Evolutionary conservation across 768 basidiomycete genomes (phyloP).

Genomic region (Rhodotorula graminis): DNA sequence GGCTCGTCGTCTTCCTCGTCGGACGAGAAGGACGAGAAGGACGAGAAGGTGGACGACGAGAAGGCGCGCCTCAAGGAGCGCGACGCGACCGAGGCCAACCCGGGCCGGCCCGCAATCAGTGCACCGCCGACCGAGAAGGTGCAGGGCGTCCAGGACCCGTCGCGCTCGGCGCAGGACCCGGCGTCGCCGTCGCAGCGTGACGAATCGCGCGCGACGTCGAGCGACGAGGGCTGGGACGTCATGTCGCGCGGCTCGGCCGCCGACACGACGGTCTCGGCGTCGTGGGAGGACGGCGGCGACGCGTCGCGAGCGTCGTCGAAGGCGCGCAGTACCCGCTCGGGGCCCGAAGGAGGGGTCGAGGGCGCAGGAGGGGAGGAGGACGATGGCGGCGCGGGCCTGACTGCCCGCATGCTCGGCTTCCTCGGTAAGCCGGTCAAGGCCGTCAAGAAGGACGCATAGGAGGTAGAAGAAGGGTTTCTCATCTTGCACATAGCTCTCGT

Average conservation of each 20-base stretch:
- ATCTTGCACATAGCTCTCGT: not conserved
- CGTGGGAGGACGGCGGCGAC: slow-evolving; percentile 8
- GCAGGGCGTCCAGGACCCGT: not conserved
- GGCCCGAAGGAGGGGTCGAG: not conserved
- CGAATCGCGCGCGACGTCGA: slow-evolving; percentile 20
- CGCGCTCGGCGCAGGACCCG: not conserved
- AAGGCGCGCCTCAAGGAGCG: not conserved
- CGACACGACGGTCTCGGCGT: slow-evolving; percentile 2
- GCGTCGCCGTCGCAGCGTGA: not conserved
- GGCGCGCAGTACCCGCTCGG: not conserved
- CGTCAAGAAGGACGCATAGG: not conserved
- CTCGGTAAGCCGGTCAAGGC: slow-evolving; percentile 3
- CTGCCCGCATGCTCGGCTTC: slow-evolving; percentile 15
- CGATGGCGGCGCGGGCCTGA: slow-evolving; percentile 5
- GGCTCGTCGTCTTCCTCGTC: not conserved
- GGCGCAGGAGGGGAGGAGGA: not conserved
- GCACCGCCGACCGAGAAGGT: not conserved
- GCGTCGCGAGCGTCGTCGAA: slow-evolving; percentile 8
- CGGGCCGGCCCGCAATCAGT: not conserved
- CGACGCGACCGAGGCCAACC: not conserved
- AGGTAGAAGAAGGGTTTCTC: not conserved
- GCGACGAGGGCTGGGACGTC: slow-evolving; percentile 32
- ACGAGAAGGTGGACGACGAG: slow-evolving; percentile 3
- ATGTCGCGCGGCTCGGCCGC: slow-evolving; percentile 25
- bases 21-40: not conserved